Conservation (phyloP, 1,284 basidiomycete species). For the Apiotrichum veenhuisii region DNA sequence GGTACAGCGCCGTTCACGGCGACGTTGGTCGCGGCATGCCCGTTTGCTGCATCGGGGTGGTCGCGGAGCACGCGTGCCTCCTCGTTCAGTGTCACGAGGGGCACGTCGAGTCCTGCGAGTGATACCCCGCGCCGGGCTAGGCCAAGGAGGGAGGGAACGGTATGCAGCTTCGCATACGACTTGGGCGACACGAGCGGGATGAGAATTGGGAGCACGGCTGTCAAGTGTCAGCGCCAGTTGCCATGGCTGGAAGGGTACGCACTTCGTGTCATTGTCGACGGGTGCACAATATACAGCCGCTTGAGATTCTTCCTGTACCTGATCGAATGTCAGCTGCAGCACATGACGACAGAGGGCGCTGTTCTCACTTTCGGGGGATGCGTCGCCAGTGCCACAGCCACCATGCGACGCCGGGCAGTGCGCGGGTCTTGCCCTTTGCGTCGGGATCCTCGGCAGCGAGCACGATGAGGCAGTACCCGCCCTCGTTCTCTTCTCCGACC, state of each 20-base stretch:
- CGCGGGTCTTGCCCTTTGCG: slow-evolving; percentile 15
- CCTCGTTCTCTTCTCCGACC: slow-evolving; percentile 37
- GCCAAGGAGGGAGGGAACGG: slow-evolving; percentile 27
- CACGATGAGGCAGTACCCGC: slow-evolving; percentile 37
- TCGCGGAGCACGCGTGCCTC: slow-evolving; percentile 29
- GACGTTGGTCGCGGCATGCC: not conserved
- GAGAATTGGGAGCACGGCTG: slow-evolving; percentile 34
- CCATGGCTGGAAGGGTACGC: slow-evolving; percentile 7
- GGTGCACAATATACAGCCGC: slow-evolving; percentile 43
- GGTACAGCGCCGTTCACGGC: not conserved
- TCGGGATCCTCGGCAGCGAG: slow-evolving; percentile 30
- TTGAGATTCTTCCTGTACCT: slow-evolving; percentile 45
- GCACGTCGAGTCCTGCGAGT: slow-evolving; percentile 31
- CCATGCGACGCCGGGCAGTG: slow-evolving; percentile 34
- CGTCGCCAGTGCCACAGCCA: slow-evolving; percentile 38
- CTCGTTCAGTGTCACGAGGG: slow-evolving; percentile 26
- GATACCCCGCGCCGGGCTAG: slow-evolving; percentile 24
- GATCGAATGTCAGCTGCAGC: not conserved
- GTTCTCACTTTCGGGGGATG: slow-evolving; percentile 33
- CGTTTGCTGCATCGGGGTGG: slow-evolving; percentile 15
- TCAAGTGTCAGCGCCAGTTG: not conserved
- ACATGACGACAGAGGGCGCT: not conserved
- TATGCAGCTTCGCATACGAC: slow-evolving; percentile 39
- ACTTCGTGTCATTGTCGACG: slow-evolving; percentile 36
- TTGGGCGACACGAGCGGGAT: slow-evolving; percentile 42